Conservation (phyloP, 208 protist genomes). For the Zelonia costaricensis region DNA sequence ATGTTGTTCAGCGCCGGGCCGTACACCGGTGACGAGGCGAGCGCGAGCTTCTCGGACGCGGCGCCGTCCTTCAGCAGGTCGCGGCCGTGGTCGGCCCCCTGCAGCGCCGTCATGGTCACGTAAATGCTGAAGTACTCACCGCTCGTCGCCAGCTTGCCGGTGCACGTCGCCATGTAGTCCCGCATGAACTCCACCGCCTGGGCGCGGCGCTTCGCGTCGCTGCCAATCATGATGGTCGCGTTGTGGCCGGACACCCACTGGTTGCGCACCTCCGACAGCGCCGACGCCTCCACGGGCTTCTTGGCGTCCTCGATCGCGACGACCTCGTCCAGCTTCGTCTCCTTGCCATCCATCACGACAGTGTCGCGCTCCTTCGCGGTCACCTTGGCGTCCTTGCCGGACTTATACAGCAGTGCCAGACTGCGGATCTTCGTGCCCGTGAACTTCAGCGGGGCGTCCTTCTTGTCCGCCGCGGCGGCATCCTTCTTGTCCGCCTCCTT, state of each 20-base stretch:
- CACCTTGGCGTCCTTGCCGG: conserved; percentile 43
- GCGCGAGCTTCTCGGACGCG: conserved; percentile 41
- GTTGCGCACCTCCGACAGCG: conserved; percentile 48
- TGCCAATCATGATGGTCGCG: conserved; percentile 50
- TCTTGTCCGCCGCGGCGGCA: neutral
- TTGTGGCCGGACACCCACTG: conserved; percentile 69
- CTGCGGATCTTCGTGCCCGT: conserved; percentile 44
- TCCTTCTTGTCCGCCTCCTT: conserved; percentile 16
- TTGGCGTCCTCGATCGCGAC: conserved; percentile 33
- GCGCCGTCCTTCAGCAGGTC: conserved; percentile 66
- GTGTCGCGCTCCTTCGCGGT: conserved; percentile 43
- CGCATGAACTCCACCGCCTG: conserved; percentile 37
- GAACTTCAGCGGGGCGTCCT: conserved; percentile 22
- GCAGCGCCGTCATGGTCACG: conserved; percentile 52
- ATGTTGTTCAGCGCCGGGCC: conserved; percentile 60
- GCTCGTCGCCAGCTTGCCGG: conserved; percentile 43
- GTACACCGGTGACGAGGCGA: conserved; percentile 70
- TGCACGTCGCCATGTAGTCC: conserved; percentile 48
- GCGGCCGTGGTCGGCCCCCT: conserved; percentile 45
- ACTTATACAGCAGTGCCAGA: conserved; percentile 29
- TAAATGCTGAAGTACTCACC: conserved; percentile 57
- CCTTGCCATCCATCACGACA: conserved; percentile 31
- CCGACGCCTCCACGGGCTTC: conserved; percentile 37
- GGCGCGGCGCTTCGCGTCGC: conserved; percentile 31
- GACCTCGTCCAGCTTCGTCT: conserved; percentile 60